Evolutionary conservation across 371 early-diverging fungal genomes (phyloP), one percentile per base, ranked within the genome.

Genomic region (Spiromyces aspiralis): DNA sequence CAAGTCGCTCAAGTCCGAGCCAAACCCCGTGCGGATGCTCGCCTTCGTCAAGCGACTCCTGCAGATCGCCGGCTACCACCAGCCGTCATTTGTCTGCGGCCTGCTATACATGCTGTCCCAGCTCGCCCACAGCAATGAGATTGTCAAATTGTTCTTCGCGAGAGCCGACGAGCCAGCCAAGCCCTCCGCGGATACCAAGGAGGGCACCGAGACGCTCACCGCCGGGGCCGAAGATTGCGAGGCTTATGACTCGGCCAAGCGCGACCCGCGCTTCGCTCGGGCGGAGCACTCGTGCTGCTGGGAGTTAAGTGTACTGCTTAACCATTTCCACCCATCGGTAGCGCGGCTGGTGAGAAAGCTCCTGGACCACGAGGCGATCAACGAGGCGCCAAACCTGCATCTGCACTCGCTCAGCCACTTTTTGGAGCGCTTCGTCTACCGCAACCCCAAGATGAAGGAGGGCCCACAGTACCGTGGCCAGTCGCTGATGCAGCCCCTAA

Each of bases 281-380:
- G 95, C 94, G 22, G 85, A 86, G 41, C 55, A 69, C 49, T 73
- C 86, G 12, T 86, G 90, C 56, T 65, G 90, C 23, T 95, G 93
- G 93, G 97, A 96, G 69, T 65, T 93, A 59, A 79, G 81, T 27
- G 63, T 78, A 42, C 83, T 93, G 56, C 57, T 70, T 25, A 62
- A 69, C 23, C 95, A 96, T 55, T 95, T 83, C 70, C 96, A 96
- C 57, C 96, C 96, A 2, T 83, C 94, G 3, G 83, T 96, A 28
- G 70, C 78, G 6, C 75, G 83, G 55, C 90, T 86, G 57, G 83
- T 86, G 27, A 68, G 70, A 21, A 75, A 77, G 42, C 69, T 95
- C 43, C 69, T 92, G 46, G 69, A 47, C 10, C 78, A 81, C 27
- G 70, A 79, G 56, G 70, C 75, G 27, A 87, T 94, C 44, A 62